A percentile compares a stretch with the other conserved stretches of the same genome.
These are phyloP conservation scores for Collybia nuda DNA, from an alignment of 768 basidiomycete species.

Conservation along the genomic window DNA sequence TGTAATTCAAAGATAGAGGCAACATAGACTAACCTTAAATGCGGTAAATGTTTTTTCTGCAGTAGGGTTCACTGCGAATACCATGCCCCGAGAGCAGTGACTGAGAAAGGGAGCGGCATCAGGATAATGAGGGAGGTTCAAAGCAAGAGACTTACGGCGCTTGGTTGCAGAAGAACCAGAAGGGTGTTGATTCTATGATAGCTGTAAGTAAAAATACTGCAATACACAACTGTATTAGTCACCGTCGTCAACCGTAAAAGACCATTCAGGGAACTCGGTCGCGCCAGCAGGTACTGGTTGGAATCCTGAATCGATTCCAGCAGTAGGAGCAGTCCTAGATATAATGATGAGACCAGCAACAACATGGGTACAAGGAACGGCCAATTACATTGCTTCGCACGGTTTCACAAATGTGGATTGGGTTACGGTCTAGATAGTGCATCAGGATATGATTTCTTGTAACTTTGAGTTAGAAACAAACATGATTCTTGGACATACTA, in stretches of 20 bases:
- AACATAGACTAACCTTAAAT: slow-evolving; percentile 36
- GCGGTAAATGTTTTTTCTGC: slow-evolving; percentile 42
- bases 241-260: slow-evolving; percentile 44
- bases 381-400: slow-evolving; percentile 32
- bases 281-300: slow-evolving; percentile 32
- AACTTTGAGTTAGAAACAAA: neutral
- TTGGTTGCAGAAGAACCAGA: slow-evolving; percentile 67
- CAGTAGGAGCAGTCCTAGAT: slow-evolving; percentile 22
- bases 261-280: slow-evolving; percentile 38
- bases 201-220: too few species aligned
- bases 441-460: neutral
- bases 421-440: slow-evolving; percentile 45
- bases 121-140: neutral
- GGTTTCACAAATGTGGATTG: slow-evolving; percentile 60
- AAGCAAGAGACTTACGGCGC: slow-evolving; percentile 14
- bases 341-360: too few species aligned
- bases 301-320: slow-evolving; percentile 55
- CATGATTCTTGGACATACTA: slow-evolving; percentile 46
- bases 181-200: slow-evolving; percentile 28
- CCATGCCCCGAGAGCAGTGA: slow-evolving; percentile 58
- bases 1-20: too few species aligned
- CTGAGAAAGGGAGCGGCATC: slow-evolving; percentile 15
- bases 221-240: too few species aligned
- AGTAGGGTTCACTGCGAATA: slow-evolving; percentile 58
- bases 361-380: too few species aligned